Evolutionary conservation across 495 filamentous ascomycete species (phyloP).

Genomic region (Penicillium simplicissimum): DNA sequence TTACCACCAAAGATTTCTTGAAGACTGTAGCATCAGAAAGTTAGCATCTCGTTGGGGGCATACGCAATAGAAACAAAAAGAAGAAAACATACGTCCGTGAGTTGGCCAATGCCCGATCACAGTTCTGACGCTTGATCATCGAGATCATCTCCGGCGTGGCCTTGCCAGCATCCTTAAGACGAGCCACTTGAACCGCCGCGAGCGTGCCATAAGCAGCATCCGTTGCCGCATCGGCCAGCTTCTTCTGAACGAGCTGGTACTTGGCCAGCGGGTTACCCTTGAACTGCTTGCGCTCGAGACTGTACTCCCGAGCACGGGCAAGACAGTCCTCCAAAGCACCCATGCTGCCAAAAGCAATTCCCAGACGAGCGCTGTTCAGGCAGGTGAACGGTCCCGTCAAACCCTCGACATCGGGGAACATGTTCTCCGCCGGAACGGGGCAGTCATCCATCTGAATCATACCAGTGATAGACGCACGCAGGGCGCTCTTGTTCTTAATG

Average conservation of each 20-base stretch:
- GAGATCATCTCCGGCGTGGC: slow-evolving; percentile 94
- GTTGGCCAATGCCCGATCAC: slow-evolving; percentile 82
- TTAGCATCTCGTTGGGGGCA: slow-evolving; percentile 11
- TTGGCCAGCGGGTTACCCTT: slow-evolving; percentile 93
- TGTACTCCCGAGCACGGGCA: slow-evolving; percentile 75
- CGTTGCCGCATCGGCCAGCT: slow-evolving; percentile 87
- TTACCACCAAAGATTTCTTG: slow-evolving; percentile 98
- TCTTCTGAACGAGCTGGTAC: slow-evolving; percentile 99
- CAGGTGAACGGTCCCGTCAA: slow-evolving; percentile 89
- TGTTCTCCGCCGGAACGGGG: slow-evolving; percentile 85
- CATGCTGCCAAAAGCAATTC: slow-evolving; percentile 91
- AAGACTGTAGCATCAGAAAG: slow-evolving; percentile 47
- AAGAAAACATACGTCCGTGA: slow-evolving; percentile 61
- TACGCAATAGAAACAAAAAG: not conserved
- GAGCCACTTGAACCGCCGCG: slow-evolving; percentile 84
- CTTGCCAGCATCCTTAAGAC: slow-evolving; percentile 89
- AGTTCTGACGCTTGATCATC: slow-evolving; percentile 98
- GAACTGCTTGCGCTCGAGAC: slow-evolving; percentile 92
- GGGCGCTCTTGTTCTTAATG: slow-evolving; percentile 93
- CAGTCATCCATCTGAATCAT: slow-evolving; percentile 96
- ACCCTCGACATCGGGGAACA: slow-evolving; percentile 91
- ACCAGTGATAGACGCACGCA: slow-evolving; percentile 90
- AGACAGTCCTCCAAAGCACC: slow-evolving; percentile 94
- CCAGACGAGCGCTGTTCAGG: slow-evolving; percentile 87
- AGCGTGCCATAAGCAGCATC: slow-evolving; percentile 88